Conservation (phyloP, 371 early-diverging fungal genomes). For the Rhizopus arrhizus region DNA sequence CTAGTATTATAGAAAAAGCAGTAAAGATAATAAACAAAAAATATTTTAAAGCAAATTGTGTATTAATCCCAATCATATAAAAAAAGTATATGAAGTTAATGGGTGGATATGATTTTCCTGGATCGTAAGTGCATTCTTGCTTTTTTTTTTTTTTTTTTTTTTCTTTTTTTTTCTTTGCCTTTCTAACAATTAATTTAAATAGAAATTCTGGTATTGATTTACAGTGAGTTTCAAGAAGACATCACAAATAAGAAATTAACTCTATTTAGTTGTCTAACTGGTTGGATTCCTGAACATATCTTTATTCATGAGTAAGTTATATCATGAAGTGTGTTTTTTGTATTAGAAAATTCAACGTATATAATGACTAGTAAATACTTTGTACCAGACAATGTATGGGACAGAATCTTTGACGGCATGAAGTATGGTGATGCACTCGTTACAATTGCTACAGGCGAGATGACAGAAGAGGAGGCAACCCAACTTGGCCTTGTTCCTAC, state of each 20-base stretch:
- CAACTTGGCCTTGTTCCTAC: conserved; percentile 79
- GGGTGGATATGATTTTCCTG: conserved; percentile 94
- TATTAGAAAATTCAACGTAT: not conserved
- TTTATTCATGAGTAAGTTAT: conserved; percentile 72
- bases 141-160: conserved; percentile 6
- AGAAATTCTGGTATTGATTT: conserved; percentile 89
- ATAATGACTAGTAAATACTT: conserved; percentile 50
- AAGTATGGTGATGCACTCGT: conserved; percentile 68
- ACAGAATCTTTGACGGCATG: conserved; percentile 67
- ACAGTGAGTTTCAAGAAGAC: conserved; percentile 52
- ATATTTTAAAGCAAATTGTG: not conserved
- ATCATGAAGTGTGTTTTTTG: too few species aligned
- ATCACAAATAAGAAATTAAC: not conserved
- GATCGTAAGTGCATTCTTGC: conserved; percentile 64
- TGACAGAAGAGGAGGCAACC: conserved; percentile 70
- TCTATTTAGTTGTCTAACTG: conserved; percentile 70
- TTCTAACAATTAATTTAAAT: not conserved
- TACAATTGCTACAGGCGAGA: conserved; percentile 72
- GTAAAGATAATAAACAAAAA: conserved; percentile 28
- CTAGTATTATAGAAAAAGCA: conserved; percentile 90
- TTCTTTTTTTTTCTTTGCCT: not conserved
- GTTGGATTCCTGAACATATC: conserved; percentile 92
- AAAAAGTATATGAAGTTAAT: conserved; percentile 84
- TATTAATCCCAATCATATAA: not conserved
- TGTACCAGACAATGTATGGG: conserved; percentile 73